Evolutionary conservation across 2,329 filamentous ascomycete genomes (phyloP).

Genomic region (Botrytis byssoidea): DNA sequence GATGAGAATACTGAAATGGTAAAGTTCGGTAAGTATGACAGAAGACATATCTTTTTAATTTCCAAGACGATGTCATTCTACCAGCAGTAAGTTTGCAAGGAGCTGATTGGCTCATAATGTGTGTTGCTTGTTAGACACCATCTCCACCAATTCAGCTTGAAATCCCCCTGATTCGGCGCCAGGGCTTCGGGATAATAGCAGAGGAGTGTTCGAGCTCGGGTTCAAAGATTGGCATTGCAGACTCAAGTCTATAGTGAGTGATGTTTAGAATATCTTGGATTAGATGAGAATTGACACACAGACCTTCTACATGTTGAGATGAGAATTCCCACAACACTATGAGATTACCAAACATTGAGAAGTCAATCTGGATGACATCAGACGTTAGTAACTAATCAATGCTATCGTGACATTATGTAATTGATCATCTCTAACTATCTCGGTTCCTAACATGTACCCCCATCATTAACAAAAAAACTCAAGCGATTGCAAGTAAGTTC

Average conservation of each 20-base stretch:
- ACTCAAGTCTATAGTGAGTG: neutral
- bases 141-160: neutral
- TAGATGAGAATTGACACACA: neutral
- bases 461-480: neutral
- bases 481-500: neutral
- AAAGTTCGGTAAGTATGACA: neutral
- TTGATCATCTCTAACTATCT: neutral
- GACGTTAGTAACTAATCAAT: neutral
- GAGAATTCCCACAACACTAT: neutral
- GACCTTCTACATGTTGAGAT: neutral
- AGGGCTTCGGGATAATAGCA: neutral
- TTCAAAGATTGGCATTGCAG: neutral
- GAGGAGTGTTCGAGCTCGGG: neutral
- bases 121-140: neutral
- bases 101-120: neutral
- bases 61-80: neutral
- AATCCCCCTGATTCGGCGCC: neutral
- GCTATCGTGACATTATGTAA: neutral
- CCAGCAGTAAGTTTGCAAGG: neutral
- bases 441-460: neutral
- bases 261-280: neutral
- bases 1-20: neutral
- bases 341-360: neutral
- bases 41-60: neutral
- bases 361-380: neutral